A percentile compares a stretch with the other conserved stretches of the same genome.
Evolutionary conservation across 108 stramenopile genomes (phyloP).

Genomic region (Fistulifera solaris): DNA sequence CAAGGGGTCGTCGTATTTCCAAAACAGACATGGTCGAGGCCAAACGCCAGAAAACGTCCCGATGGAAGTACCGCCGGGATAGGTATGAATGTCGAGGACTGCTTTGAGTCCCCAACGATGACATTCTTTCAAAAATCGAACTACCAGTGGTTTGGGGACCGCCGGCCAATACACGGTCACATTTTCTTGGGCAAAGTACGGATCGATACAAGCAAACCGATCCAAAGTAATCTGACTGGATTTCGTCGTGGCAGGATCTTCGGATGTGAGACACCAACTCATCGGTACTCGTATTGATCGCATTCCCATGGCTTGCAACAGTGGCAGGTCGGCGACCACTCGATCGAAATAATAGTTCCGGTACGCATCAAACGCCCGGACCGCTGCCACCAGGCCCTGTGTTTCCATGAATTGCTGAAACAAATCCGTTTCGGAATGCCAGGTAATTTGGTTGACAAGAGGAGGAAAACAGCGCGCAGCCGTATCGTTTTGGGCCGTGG

Average conservation of each 20-base stretch:
- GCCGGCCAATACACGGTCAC: conserved; percentile 6
- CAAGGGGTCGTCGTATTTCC: conserved; percentile 57
- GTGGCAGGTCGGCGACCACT: conserved; percentile 38
- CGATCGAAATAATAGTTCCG: conserved; percentile 43
- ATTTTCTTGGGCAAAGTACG: conserved; percentile 31
- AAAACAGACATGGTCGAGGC: conserved; percentile 55
- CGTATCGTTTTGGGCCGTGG: conserved; percentile 35
- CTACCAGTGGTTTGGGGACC: conserved; percentile 44
- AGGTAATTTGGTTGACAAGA: conserved; percentile 39
- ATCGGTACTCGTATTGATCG: conserved; percentile 50
- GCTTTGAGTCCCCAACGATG: conserved; percentile 17
- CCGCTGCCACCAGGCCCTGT: conserved; percentile 25
- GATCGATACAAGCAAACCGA: conserved; percentile 57
- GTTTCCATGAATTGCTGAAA: conserved; percentile 24
- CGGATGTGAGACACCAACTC: conserved; percentile 65
- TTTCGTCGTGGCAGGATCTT: conserved; percentile 31
- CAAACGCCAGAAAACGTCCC: conserved; percentile 75
- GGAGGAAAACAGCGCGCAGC: conserved; percentile 61
- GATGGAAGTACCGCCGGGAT: conserved; percentile 62
- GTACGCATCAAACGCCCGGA: conserved; percentile 47
- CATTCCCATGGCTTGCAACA: conserved; percentile 41
- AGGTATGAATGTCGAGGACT: conserved; percentile 52
- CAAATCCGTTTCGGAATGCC: conserved; percentile 55
- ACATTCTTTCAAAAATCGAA: conserved; percentile 43
- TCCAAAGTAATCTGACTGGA: conserved; percentile 23